Base-by-base conservation (phyloP, 1,284 basidiomycete genomes). In the Cutaneotrichosporon daszewskae region DNA sequence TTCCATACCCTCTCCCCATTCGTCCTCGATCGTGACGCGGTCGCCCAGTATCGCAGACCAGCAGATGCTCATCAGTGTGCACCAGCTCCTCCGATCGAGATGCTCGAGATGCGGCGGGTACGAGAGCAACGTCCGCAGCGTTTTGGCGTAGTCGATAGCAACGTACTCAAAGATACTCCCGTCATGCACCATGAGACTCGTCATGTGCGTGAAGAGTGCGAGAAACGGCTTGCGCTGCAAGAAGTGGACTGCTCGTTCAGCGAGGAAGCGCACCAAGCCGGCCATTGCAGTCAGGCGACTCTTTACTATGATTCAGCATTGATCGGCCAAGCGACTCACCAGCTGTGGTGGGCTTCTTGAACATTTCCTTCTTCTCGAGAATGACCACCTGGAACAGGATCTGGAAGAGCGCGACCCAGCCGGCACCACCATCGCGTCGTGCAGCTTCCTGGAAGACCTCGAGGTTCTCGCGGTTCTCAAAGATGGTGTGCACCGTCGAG, bases 71-170 rank as follows among this genome's bases (percentile, higher is more conserved):
- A 85, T 77, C 20, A 88, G 68, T 17, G 71, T 70, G 9, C 81
- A 66, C 92, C 92, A 97, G 31, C 66, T 72, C 0, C 73, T 68
- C 13, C 75, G 72, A 9, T 81, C 79, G 23, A 94, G 64, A 55
- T 85, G 80, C 24, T 91, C 83, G 38, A 91, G 74, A 66, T 96
- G 91, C 1, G 87, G 83, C 2, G 72, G 68, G 62, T 81, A 83
- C 38, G 72, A 71, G 32, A 89, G 72, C 3, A 86, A 62, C 36
- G 74, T 74, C 31, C 79, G 78, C 26, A 94, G 74, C 0, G 85
- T 77, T 63, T 92, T 90, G 47, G 84, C 75, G 63, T 90, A 95
- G 63, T 90, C 81, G 48, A 87, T 69, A 3, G 85, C 81, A 5
- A 90, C 76, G 0, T 81, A 80, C 7, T 74, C 60, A 40, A 84